Percentiles rank a stretch among this genome's conserved stretches.
Conservation (phyloP, 148 eudicot species). For the Pouteria glomerata region DNA sequence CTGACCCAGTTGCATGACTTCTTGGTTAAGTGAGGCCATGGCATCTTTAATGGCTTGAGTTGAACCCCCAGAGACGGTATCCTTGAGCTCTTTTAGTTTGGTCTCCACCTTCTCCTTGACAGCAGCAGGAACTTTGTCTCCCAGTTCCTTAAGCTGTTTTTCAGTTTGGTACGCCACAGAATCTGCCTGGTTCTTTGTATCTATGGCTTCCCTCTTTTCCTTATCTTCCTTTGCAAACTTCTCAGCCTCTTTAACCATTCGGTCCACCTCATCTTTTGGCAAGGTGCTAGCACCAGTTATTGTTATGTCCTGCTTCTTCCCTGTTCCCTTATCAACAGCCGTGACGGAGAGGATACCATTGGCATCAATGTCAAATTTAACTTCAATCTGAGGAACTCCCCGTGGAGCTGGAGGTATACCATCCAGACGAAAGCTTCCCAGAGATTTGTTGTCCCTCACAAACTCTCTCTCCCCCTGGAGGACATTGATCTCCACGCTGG, state of each 20-base stretch:
- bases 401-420: conserved; percentile 55
- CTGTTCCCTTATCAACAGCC: conserved; percentile 46
- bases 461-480: conserved; percentile 50
- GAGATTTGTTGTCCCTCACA: conserved; percentile 44
- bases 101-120: conserved; percentile 61
- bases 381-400: conserved; percentile 52
- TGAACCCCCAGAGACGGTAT: conserved; percentile 36
- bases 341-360: conserved; percentile 43
- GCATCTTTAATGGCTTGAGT: conserved; percentile 69
- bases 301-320: conserved; percentile 52
- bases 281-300: conserved; percentile 54
- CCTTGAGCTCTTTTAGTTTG: conserved; percentile 55
- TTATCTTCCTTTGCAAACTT: conserved; percentile 66
- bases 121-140: conserved; percentile 50
- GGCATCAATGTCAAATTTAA: conserved; percentile 41
- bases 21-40: conserved; percentile 63
- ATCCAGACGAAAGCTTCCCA: conserved; percentile 47
- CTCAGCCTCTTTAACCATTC: conserved; percentile 73
- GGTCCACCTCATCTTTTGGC: conserved; percentile 56
- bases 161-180: conserved; percentile 65
- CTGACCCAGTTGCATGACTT: conserved; percentile 65
- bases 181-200: conserved; percentile 73
- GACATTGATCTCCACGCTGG: conserved; percentile 49
- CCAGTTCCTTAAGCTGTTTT: conserved; percentile 74
- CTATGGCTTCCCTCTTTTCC: conserved; percentile 71